Evolutionary conservation across 1,284 basidiomycete genomes (phyloP).

Genomic region (Sporisorium iseilematis-ciliati): DNA sequence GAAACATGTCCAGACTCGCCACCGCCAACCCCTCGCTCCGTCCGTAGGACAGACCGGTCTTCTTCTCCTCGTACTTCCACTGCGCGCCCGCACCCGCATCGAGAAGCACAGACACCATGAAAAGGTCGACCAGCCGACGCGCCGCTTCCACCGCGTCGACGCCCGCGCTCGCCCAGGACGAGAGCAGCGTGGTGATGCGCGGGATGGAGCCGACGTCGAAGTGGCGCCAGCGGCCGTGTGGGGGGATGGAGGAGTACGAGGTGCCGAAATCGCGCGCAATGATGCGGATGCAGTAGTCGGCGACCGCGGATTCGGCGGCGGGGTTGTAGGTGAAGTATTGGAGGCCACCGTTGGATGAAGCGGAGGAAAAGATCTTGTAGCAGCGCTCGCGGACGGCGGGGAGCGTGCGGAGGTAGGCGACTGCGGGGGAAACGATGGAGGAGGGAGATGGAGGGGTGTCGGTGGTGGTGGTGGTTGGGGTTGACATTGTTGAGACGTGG

Average conservation of each 20-base stretch:
- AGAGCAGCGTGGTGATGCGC: constrained; percentile 52
- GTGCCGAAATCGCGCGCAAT: constrained; percentile 88
- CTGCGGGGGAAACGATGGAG: constrained; percentile 15
- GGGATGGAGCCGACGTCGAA: constrained; percentile 71
- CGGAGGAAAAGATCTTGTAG: constrained; percentile 77
- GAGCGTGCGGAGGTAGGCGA: constrained; percentile 80
- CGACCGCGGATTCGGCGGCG: constrained; percentile 78
- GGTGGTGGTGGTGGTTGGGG: neutral
- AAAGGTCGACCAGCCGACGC: constrained; percentile 83
- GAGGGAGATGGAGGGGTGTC: constrained; percentile 1
- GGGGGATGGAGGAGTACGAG: constrained; percentile 81
- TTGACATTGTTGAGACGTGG: neutral
- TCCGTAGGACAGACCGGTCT: constrained; percentile 76
- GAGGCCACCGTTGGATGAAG: constrained; percentile 77
- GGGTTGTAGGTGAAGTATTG: constrained; percentile 87
- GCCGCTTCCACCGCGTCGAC: constrained; percentile 50
- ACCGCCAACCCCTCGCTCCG: constrained; percentile 92
- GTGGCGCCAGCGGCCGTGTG: constrained; percentile 91
- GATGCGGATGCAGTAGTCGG: constrained; percentile 84
- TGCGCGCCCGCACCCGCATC: constrained; percentile 90
- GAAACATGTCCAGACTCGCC: constrained; percentile 90
- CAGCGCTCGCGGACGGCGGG: constrained; percentile 89
- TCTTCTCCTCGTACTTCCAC: constrained; percentile 82
- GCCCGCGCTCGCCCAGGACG: constrained; percentile 31
- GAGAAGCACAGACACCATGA: constrained; percentile 90